Base-by-base conservation (phyloP, 148 eudicot species). In the Vaccinium myrtillus region DNA sequence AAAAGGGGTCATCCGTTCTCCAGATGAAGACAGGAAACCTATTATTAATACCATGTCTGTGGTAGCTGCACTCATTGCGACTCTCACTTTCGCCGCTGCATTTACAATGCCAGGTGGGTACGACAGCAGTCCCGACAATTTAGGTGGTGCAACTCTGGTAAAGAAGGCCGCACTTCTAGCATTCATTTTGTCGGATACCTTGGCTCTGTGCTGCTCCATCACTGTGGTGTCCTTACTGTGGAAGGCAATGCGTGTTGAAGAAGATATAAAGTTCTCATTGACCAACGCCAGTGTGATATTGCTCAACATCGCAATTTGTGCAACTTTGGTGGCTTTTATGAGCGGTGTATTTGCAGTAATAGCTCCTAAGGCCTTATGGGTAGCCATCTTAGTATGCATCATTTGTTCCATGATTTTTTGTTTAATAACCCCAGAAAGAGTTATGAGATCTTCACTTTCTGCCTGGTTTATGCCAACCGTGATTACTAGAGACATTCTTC, bases 161-260 rank as follows among this genome's bases (percentile, higher is more conserved):
- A 74, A 19, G 86, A 80, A 67, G 87, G 89, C 67, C 89, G 91
- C 3, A 51, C 74, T 83, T 43, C 1, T 1, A 50, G 50, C 36
- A 36, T 39, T 74, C 49, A 27, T 71, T 11, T 11, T 71, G 1
- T 71, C 76, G 16, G 76, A 71, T 27, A 71, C 48, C 8, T 9
- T 74, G 16, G 77, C 77, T 19, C 39, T 74, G 77, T 74, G 77
- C 50, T 32, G 49, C 77, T 74, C 77, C 77, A 18, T 74, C n/a
- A 6, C 11, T 8, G 77, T 15, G 10, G 50, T 74, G 77, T 74
- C 5, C 50, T 14, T 74, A 15, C 50, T 43, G 8, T 14, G 13
- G 58, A 87, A 87, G 74, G 59, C 59, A 55, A 3, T 55, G 59
- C 59, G 5, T 55, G 19, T 0, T 14, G 19, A 55, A 55, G 19